Evolutionary conservation across 129 eudicot genomes (phyloP), one percentile per base, ranked within the genome.

Genomic region (Sambucus nigra): DNA sequence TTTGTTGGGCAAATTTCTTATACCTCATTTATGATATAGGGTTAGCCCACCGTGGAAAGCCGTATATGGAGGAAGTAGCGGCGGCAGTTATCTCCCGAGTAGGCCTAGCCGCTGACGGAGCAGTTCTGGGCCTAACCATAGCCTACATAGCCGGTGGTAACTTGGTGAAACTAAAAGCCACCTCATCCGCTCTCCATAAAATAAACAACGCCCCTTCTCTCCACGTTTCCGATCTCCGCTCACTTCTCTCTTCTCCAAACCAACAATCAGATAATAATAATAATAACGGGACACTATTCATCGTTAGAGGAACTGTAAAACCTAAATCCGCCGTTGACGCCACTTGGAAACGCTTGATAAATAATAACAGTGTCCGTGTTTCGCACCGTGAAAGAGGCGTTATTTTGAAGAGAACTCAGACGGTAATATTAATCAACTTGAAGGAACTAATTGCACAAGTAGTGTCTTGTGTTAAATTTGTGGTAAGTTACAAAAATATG

Each of bases 21-120:
- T n/a, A n/a, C n/a, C n/a, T n/a, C n/a, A n/a, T n/a, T n/a, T n/a
- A n/a, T n/a, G n/a, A n/a, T n/a, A n/a, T n/a, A n/a, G n/a, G n/a
- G n/a, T n/a, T n/a, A n/a, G 10, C 39, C 39, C n/a, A n/a, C n/a
- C n/a, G n/a, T n/a, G n/a, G n/a, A 10, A 40, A 40, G 4, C 25
- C 25, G 16, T 23, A 54, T 13, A 88, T 88, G 97, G 95, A 88
- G 57, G 80, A 80, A 57, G 92, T 92, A 31, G 82, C 87, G 18
- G 77, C 71, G 39, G 85, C 88, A 42, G 65, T 71, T 45, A 60
- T 79, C 0, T 64, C 88, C 3, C 97, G 81, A 61, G 53, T 81
- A 32, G 74, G 77, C 54, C 53, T 76, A 51, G 88, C 88, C 26
- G 95, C 86, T 44, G 97, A 89, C 71, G 97, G 97, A 10, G 97